Evolutionary conservation across 345 rosid species (phyloP).

Genomic region (Leavenworthia alabamica): DNA sequence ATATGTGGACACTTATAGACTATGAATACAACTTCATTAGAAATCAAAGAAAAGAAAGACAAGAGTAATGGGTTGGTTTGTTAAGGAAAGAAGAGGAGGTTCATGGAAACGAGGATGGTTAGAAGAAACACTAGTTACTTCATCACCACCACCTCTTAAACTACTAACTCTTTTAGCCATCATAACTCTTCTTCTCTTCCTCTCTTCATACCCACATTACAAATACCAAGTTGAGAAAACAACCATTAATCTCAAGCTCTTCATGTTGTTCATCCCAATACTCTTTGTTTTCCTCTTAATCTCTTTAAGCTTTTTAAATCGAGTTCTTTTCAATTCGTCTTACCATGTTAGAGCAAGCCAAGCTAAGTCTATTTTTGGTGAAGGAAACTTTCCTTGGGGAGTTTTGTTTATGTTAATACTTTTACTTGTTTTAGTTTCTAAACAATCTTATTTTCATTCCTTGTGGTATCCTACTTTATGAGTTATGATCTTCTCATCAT

Average conservation of each 20-base stretch:
- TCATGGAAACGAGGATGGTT: conserved; percentile 67
- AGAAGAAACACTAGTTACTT: conserved; percentile 40
- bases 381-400: conserved; percentile 56
- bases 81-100: conserved; percentile 53
- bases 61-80: conserved; percentile 39
- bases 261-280: conserved; percentile 53
- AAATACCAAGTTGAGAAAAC: conserved; percentile 43
- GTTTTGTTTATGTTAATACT: conserved; percentile 37
- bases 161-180: conserved; percentile 47
- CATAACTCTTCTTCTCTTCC: conserved; percentile 39
- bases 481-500: conserved; percentile 26
- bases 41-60: not conserved
- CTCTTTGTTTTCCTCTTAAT: conserved; percentile 40
- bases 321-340: conserved; percentile 28
- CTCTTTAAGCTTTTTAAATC: conserved; percentile 27
- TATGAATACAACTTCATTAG: not conserved
- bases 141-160: conserved; percentile 60
- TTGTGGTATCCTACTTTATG: conserved; percentile 48
- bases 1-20: too few species aligned
- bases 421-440: conserved; percentile 56
- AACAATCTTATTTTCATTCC: conserved; percentile 57
- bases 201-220: conserved; percentile 49
- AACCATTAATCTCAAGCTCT: conserved; percentile 43
- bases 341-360: conserved; percentile 23
- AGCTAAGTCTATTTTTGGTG: conserved; percentile 12